Percentiles rank a stretch among this genome's conserved stretches.
Conservation (phyloP, 306 rosid genomes). For the Rosa chinensis region DNA sequence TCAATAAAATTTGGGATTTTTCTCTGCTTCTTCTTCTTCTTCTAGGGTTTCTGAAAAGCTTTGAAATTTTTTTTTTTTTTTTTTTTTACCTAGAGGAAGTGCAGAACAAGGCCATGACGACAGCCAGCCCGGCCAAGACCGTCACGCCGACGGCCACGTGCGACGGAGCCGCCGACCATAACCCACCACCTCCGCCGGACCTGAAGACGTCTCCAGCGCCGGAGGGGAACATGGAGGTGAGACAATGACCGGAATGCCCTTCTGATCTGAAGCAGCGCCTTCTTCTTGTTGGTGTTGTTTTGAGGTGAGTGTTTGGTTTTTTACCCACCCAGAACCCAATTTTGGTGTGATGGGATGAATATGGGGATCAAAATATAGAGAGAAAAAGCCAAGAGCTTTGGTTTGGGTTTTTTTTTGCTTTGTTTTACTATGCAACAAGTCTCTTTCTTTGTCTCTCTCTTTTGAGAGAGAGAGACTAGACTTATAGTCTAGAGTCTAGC, state of each 20-base stretch:
- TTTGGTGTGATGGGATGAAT: not conserved
- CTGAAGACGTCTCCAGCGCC: conserved; percentile 34
- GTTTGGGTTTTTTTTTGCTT: conserved; percentile 11
- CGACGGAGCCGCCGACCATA: conserved; percentile 40
- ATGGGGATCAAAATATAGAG: not conserved
- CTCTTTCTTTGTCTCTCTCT: conserved; percentile 35
- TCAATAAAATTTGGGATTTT: not conserved
- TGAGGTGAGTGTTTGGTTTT: too few species aligned
- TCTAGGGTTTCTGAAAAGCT: conserved; percentile 27
- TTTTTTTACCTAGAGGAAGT: conserved; percentile 68
- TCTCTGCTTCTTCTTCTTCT: not conserved
- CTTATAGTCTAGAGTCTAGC: conserved; percentile 4
- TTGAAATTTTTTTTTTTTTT: conserved; percentile 3
- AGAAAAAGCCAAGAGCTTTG: conserved; percentile 26
- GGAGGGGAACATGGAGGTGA: conserved; percentile 58
- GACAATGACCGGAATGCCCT: conserved; percentile 42
- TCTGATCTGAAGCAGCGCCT: not conserved
- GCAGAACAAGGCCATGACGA: conserved; percentile 60
- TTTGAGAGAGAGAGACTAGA: not conserved
- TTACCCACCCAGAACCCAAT: conserved; percentile 14
- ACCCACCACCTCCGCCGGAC: conserved; percentile 43
- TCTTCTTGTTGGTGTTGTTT: too few species aligned
- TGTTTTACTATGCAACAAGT: conserved; percentile 19
- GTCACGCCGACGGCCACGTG: conserved; percentile 55
- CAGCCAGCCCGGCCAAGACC: conserved; percentile 65